Conservation (phyloP, 345 rosid genomes). For the Bruguiera sexangula region DNA sequence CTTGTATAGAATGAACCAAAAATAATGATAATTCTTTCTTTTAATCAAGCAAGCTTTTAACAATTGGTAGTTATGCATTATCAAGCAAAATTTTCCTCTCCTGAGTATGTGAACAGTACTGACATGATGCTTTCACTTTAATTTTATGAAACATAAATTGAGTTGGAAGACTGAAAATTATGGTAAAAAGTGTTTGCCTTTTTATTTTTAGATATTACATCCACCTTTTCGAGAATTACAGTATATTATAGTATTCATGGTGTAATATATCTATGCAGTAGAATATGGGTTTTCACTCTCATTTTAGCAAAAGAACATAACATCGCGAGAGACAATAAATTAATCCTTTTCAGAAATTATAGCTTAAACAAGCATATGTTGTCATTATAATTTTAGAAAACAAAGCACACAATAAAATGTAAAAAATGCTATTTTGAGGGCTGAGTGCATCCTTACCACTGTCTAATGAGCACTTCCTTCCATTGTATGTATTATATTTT, state of each 20-base stretch:
- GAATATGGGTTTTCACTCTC: too few relatives aligned
- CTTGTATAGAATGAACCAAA: too few relatives aligned
- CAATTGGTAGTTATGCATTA: too few relatives aligned
- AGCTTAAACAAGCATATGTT: neutral
- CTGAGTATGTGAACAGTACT: neutral
- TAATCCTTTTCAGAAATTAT: neutral
- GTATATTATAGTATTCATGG: too few relatives aligned
- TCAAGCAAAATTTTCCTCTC: too few relatives aligned
- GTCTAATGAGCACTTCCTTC: neutral
- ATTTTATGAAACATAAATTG: neutral
- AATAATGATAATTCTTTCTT: too few relatives aligned
- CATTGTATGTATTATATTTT: neutral
- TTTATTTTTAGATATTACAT: neutral
- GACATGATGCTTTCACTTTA: neutral
- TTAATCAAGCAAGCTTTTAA: too few relatives aligned
- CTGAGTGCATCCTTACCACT: neutral
- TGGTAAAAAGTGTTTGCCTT: neutral
- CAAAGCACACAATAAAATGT: neutral
- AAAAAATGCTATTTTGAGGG: neutral
- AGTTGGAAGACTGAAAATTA: neutral
- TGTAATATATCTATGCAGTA: neutral
- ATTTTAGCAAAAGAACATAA: too few relatives aligned
- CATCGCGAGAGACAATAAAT: neutral
- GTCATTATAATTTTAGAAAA: neutral
- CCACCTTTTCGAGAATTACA: neutral